Base-by-base conservation (phyloP, 2,329 filamentous ascomycete genomes). In the Colletotrichum sublineola region DNA sequence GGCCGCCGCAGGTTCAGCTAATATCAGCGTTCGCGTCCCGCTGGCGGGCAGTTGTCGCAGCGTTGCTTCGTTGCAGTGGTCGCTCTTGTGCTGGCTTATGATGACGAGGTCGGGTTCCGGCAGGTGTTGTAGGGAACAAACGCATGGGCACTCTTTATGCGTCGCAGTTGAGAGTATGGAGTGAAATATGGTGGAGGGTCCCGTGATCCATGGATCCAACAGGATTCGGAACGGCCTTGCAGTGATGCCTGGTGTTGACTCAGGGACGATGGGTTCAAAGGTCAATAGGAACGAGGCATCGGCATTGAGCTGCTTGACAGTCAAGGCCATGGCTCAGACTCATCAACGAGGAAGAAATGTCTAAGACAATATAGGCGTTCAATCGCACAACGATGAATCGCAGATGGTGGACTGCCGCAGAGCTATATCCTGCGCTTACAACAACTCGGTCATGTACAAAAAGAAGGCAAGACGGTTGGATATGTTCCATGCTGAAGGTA, bases 21-120 rank as follows among this genome's bases (percentile, higher is more conserved):
- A 83, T 60, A 94, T 91, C n/a, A 87, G 82, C 1, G 90, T 90
- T 75, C 86, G 87, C 53, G 84, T 86, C 36, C 83, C 83, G 1
- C 84, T 81, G 18, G 83, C 79, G 0, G 89, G 86, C 6, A 95
- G 84, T 74, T 92, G 89, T 48, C 89, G 88, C 18, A 95, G 84
- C 0, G 92, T 94, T 46, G 88, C 85, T 80, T 91, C 87, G 77
- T 94, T 89, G 80, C 92, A 94, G 77, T 94, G 92, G 77, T 94
- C 92, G 20, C 88, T 88, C 77, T 82, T 83, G 74, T 81, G 77
- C 68, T 85, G 84, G 73, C 82, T 86, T 73, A 87, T 79, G 73
- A 87, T 81, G 74, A 87, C 81, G 46, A 87, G 76, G 73, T 87
- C 84, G 2, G 83, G 82, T 61, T 81, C 80, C 2, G 84, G 80